A percentile compares a stretch with the other conserved stretches of the same genome.
Evolutionary conservation across 192 early-diverging fungal species (phyloP).

Genomic region (Coemansia sp.): DNA sequence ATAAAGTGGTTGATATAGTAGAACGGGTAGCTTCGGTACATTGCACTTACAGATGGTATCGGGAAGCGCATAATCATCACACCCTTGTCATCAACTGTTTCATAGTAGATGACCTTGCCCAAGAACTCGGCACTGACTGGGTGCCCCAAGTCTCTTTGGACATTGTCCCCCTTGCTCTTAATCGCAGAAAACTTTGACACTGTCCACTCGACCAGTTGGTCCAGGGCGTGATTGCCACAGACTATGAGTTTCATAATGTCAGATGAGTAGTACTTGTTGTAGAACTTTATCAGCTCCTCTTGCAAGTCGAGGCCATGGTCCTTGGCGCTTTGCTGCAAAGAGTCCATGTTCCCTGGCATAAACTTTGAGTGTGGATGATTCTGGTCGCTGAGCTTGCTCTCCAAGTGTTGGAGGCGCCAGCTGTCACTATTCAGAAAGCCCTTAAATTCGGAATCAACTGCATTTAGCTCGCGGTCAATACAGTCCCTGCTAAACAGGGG

Average conservation of each 20-base stretch:
- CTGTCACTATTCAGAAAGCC: conserved; percentile 71
- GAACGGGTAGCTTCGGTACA: conserved; percentile 55
- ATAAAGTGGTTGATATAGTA: conserved; percentile 73
- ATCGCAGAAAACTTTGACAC: no score
- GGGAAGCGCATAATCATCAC: conserved; percentile 73
- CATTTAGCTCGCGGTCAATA: conserved; percentile 83
- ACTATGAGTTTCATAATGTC: no score
- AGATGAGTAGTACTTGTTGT: no score
- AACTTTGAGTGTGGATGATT: no score
- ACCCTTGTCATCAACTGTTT: conserved; percentile 71
- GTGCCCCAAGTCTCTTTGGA: conserved; percentile 57
- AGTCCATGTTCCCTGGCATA: conserved; percentile 81
- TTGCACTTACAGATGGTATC: conserved; percentile 65
- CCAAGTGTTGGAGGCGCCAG: conserved; percentile 52
- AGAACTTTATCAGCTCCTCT: no score
- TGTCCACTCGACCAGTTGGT: no score
- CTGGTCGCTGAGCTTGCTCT: no score
- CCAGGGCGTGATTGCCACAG: no score
- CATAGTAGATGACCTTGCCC: conserved; percentile 64
- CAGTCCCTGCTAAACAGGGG: conserved; percentile 79
- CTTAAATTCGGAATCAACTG: conserved; percentile 92
- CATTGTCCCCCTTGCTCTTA: conserved; percentile 64
- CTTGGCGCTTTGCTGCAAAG: conserved; percentile 57
- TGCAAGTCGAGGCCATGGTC: conserved; percentile 66
- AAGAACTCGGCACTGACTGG: conserved; percentile 65